Conservation (phyloP, 371 early-diverging fungal genomes). For the Mortierella sp. region DNA sequence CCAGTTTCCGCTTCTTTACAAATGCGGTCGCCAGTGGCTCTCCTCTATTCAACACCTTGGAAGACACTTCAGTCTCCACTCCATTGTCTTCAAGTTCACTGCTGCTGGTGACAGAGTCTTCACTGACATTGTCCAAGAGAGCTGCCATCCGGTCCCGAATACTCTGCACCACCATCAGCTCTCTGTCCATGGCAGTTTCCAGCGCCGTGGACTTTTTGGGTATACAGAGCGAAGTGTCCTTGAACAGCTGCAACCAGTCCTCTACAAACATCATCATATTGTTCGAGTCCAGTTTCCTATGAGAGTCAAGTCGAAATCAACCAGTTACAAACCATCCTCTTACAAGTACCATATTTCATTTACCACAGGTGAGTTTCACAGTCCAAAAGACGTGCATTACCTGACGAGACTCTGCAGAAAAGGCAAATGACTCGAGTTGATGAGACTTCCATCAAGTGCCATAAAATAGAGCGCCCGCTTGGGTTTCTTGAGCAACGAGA, state of each 20-base stretch:
- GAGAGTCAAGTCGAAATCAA: neutral
- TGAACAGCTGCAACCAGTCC: slow-evolving; percentile 41
- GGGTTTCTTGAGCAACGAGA: slow-evolving; percentile 62
- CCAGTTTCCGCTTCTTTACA: slow-evolving; percentile 47
- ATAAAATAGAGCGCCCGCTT: slow-evolving; percentile 67
- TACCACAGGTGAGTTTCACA: neutral
- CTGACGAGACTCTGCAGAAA: slow-evolving; percentile 43
- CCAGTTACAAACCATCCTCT: neutral
- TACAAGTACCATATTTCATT: neutral
- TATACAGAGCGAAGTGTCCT: neutral
- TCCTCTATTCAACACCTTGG: slow-evolving; percentile 32
- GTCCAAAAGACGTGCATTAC: slow-evolving; percentile 14
- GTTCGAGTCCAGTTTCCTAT: slow-evolving; percentile 54
- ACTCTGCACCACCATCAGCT: slow-evolving; percentile 51
- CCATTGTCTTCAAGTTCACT: slow-evolving; percentile 33
- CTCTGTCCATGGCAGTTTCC: slow-evolving; percentile 33
- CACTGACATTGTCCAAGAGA: slow-evolving; percentile 46
- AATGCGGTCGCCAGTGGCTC: slow-evolving; percentile 7
- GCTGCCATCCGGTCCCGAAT: slow-evolving; percentile 56
- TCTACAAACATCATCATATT: slow-evolving; percentile 51
- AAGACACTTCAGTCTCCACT: slow-evolving; percentile 26
- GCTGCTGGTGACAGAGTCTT: slow-evolving; percentile 49
- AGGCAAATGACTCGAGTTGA: slow-evolving; percentile 27
- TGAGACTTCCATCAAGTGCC: slow-evolving; percentile 61
- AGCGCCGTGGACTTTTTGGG: neutral